A percentile compares a stretch with the other conserved stretches of the same genome.
These are phyloP conservation scores for Malus hybrid DNA, from an alignment of 331 rosid species.

Conservation along the genomic window DNA sequence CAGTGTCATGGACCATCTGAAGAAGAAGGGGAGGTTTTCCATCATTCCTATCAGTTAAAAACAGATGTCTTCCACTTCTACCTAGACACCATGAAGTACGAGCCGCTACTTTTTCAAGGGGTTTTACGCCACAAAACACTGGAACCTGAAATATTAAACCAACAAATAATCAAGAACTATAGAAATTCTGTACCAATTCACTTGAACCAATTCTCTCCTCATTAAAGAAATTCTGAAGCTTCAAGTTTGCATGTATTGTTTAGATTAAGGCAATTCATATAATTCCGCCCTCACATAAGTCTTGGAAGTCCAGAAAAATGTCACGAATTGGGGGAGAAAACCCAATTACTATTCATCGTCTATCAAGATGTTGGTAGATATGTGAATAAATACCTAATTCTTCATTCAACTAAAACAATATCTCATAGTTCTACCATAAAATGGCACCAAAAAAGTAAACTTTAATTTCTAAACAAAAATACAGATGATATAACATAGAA, in stretches of 20 bases:
- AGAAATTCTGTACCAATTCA: background rate
- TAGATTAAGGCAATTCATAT: background rate
- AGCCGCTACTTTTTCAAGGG: conserved; percentile 58
- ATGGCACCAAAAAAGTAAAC: background rate
- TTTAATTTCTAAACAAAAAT: background rate
- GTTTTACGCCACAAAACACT: conserved; percentile 54
- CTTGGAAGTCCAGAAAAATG: background rate
- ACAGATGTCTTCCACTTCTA: conserved; percentile 71
- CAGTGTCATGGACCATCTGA: conserved; percentile 61
- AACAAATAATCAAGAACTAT: conserved; percentile 1
- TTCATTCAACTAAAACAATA: background rate
- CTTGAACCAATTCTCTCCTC: background rate
- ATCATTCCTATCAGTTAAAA: conserved; percentile 47
- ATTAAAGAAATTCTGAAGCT: background rate
- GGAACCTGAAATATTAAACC: conserved; percentile 60
- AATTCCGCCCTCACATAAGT: background rate
- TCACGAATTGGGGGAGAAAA: background rate
- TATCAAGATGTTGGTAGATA: background rate
- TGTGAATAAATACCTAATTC: background rate
- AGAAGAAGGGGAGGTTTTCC: conserved; percentile 86
- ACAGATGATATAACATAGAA: background rate
- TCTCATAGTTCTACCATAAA: background rate
- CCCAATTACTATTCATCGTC: background rate
- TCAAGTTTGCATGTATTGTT: background rate
- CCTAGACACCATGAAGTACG: conserved; percentile 53